Base-by-base conservation (phyloP, 495 filamentous ascomycete genomes). In the Trichocladium uniseriatum region DNA sequence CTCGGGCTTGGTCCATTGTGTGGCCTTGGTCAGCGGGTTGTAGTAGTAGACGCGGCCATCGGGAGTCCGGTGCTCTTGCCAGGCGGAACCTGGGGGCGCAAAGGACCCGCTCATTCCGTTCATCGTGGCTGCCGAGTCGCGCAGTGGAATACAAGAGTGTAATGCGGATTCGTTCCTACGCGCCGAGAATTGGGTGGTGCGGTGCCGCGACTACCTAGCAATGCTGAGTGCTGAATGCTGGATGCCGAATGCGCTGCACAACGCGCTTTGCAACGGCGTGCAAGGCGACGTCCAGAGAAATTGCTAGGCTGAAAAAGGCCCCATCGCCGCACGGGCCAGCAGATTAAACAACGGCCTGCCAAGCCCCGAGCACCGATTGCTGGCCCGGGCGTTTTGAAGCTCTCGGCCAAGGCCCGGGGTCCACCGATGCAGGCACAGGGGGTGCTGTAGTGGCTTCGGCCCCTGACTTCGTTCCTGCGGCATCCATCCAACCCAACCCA, bases 1-100 rank as follows among this genome's bases (percentile, higher is more conserved):
- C 53, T 80, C 75, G 16, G 92, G 92, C 68, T 95, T 96, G 34
- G 80, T 82, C 92, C 92, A 98, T 79, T 89, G 84, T 27, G 91
- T 96, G 28, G 74, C 83, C 60, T 92, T 90, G 5, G 89, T 95
- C 52, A 82, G 69, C 4, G 79, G 69, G 66, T 97, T 94, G 71
- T 89, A 95, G 62, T 94, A 98, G 68, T 98, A 98, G n/a, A 81
- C 71, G 43, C 87, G 79, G 35, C 92, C 92, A 56, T 94, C 91
- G 4, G 80, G 63, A 58, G 84, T 86, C 57, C 82, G 82, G 45
- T 87, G 84, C 70, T 92, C 87, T 65, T 85, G 81, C 92, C 91
- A 96, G 32, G 71, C 62, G 18, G 80, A 67, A 36, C 65, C 69
- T 44, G 75, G 72, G 32, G 68, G 76, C 51, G 74, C 64, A 48